Conservation (phyloP, 768 basidiomycete species). For the Amanita thiersii region DNA sequence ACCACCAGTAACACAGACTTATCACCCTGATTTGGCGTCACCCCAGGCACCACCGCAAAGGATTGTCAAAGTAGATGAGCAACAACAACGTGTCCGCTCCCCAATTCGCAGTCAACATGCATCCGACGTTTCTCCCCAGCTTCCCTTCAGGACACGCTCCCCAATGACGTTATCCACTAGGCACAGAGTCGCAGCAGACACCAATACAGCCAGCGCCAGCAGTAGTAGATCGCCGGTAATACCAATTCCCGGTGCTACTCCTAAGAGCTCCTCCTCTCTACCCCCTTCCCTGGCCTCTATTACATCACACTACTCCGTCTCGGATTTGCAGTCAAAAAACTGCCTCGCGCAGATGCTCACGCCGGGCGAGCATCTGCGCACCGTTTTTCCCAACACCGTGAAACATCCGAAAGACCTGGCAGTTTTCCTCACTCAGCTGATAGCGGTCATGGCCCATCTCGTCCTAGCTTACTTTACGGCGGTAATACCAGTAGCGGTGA, state of each 20-base stretch:
- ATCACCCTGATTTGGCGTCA: constrained; percentile 13
- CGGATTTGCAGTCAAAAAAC: constrained; percentile 57
- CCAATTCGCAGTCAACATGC: constrained; percentile 1
- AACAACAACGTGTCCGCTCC: constrained; percentile 8
- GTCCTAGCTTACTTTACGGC: not conserved
- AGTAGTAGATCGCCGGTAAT: not conserved
- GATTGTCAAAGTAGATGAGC: constrained; percentile 1
- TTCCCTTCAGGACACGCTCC: constrained; percentile 7
- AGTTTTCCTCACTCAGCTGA: constrained; percentile 14
- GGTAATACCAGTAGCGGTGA: not conserved
- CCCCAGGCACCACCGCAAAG: constrained; percentile 15
- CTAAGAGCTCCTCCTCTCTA: constrained; percentile 24
- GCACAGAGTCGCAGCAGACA: constrained; percentile 11
- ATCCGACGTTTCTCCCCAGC: not conserved
- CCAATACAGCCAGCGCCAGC: constrained; percentile 10
- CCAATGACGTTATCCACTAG: constrained; percentile 15
- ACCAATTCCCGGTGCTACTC: constrained; percentile 17
- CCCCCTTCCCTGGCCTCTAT: constrained; percentile 11
- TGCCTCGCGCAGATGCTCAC: constrained; percentile 70
- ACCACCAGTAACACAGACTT: constrained; percentile 19
- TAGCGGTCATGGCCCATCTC: constrained; percentile 1
- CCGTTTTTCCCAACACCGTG: constrained; percentile 24
- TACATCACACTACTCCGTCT: constrained; percentile 8
- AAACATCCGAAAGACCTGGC: constrained; percentile 35
- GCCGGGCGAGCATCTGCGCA: constrained; percentile 79